Conservation (phyloP, 2,329 filamentous ascomycete species). For the Cladosporium cucumerinum region DNA sequence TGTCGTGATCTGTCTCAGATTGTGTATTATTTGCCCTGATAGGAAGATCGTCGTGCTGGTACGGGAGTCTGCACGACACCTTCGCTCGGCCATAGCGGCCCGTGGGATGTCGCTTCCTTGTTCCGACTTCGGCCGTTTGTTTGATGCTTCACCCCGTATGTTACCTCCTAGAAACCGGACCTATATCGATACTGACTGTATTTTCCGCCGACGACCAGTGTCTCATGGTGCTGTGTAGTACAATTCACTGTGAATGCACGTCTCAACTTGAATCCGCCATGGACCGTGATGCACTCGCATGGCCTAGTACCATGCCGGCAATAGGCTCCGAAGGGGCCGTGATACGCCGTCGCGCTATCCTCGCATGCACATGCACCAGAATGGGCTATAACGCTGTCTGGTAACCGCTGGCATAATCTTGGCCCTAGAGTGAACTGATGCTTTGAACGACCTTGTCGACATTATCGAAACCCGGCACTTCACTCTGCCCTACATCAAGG, state of each 20-base stretch:
- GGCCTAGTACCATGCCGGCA: not conserved
- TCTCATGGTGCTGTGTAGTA: not conserved
- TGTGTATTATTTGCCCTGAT: not conserved
- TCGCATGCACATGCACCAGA: not conserved
- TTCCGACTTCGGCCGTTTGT: not conserved
- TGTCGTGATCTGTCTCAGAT: not conserved
- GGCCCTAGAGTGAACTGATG: not conserved
- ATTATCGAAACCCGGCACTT: not conserved
- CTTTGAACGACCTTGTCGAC: not conserved
- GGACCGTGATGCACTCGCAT: not conserved
- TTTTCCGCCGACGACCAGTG: not conserved
- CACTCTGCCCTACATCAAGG: not conserved
- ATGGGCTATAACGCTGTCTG: not conserved
- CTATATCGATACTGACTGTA: not conserved
- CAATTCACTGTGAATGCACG: not conserved
- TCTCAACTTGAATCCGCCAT: not conserved
- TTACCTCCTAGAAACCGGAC: not conserved
- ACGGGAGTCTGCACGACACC: too few relatives aligned
- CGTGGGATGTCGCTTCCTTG: not conserved
- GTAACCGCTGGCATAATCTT: not conserved
- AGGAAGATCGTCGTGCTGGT: too few relatives aligned
- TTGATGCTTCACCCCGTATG: not conserved
- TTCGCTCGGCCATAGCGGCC: too few relatives aligned
- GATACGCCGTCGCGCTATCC: not conserved
- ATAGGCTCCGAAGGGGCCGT: not conserved